Percentiles rank a stretch among this genome's conserved stretches.
Conservation (phyloP, 371 early-diverging fungal genomes). For the Mortierella sp. region DNA sequence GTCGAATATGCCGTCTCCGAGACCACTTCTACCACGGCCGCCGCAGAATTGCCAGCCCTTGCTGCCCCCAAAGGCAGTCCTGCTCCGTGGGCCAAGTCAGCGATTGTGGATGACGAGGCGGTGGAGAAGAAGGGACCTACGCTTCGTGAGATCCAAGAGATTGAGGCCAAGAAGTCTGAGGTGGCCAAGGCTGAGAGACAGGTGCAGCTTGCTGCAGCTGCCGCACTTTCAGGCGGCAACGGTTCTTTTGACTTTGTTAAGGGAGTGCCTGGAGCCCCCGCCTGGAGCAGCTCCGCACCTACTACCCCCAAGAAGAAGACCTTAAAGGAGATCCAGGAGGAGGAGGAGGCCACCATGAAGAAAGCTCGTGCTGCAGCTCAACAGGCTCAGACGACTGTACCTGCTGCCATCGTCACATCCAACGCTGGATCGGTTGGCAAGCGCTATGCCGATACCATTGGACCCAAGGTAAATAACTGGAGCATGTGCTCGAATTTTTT, state of each 20-base stretch:
- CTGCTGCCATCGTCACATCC: conserved; percentile 63
- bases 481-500: background rate
- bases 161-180: conserved; percentile 73
- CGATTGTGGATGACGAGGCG: conserved; percentile 30
- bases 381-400: conserved; percentile 59
- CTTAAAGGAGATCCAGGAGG: conserved; percentile 82
- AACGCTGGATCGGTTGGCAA: conserved; percentile 31
- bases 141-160: conserved; percentile 75
- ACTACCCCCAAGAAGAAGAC: conserved; percentile 75
- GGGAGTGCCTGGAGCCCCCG: conserved; percentile 61
- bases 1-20: conserved; percentile 24
- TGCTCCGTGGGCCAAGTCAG: conserved; percentile 57
- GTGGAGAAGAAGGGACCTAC: conserved; percentile 31
- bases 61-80: conserved; percentile 36
- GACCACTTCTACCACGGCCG: conserved; percentile 6
- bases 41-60: conserved; percentile 18
- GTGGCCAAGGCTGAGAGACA: conserved; percentile 61
- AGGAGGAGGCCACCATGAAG: conserved; percentile 74
- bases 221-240: conserved; percentile 34
- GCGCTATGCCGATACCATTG: conserved; percentile 49
- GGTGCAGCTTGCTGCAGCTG: conserved; percentile 51
- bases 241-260: conserved; percentile 45
- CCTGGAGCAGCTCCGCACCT: conserved; percentile 71
- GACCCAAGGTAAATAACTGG: conserved; percentile 40
- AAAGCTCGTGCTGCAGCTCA: conserved; percentile 54